These are phyloP conservation scores for Suillus sp. DNA, from an alignment of 768 basidiomycete genomes.

Conservation along the genomic window DNA sequence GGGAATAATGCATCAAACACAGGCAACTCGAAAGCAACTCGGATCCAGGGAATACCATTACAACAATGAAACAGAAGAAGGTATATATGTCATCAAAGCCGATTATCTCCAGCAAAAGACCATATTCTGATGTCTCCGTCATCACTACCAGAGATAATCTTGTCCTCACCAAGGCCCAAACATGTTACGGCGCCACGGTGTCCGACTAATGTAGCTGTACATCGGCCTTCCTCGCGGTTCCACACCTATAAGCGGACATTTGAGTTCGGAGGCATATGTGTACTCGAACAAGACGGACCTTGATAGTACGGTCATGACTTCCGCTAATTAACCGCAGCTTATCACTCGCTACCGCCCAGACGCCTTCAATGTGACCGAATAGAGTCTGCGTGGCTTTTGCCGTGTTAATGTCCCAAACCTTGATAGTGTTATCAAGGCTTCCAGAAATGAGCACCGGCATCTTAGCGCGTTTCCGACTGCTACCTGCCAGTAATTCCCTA, in stretches of 20 bases:
- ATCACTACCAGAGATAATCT: conserved; percentile 95
- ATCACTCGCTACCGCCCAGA: conserved; percentile 95
- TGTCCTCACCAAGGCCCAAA: conserved; percentile 88
- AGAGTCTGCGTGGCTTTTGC: conserved; percentile 78
- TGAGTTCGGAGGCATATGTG: conserved; percentile 7
- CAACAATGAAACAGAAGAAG: not conserved
- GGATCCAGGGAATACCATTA: conserved; percentile 3
- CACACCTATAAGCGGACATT: conserved; percentile 62
- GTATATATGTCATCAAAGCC: not conserved
- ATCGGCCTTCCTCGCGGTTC: conserved; percentile 87
- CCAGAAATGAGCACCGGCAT: conserved; percentile 85
- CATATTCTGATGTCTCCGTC: conserved; percentile 88
- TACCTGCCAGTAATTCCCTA: conserved; percentile 9
- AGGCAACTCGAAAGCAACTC: not conserved
- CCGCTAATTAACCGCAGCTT: conserved; percentile 89
- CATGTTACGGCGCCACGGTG: conserved; percentile 95
- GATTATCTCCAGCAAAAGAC: conserved; percentile 53
- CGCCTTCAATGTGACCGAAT: conserved; percentile 98
- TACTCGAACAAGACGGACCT: conserved; percentile 53
- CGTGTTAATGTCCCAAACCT: conserved; percentile 92
- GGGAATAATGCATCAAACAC: not conserved
- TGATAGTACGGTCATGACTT: conserved; percentile 96
- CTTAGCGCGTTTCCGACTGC: conserved; percentile 34
- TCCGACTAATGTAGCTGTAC: conserved; percentile 87
- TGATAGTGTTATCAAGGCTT: conserved; percentile 93